These are phyloP conservation scores for Eucalyptus pauciflora DNA, from an alignment of 345 rosid species.

Conservation along the genomic window DNA sequence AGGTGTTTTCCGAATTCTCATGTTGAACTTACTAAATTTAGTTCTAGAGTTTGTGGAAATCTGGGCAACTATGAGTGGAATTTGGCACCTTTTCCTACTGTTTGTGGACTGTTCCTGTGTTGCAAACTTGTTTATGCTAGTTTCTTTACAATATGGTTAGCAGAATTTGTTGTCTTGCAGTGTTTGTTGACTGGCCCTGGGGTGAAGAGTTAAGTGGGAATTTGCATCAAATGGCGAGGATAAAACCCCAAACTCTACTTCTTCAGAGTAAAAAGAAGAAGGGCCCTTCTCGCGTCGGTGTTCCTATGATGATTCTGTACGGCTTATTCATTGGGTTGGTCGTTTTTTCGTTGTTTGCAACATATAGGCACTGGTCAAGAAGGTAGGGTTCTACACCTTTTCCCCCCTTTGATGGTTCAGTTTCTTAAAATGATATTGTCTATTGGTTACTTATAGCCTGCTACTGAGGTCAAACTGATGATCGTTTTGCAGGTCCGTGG, in stretches of 20 bases:
- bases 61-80: not conserved
- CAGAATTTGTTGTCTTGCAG: not conserved
- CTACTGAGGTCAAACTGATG: not conserved
- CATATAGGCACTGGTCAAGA: conserved; percentile 54
- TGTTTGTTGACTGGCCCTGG: not conserved
- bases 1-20: not conserved
- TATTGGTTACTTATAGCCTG: not conserved
- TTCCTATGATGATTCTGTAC: conserved; percentile 38
- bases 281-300: conserved; percentile 48
- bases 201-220: not conserved
- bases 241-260: conserved; percentile 72
- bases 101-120: not conserved
- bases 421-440: not conserved
- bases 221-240: conserved; percentile 51
- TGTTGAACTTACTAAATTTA: not conserved
- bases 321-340: conserved; percentile 33
- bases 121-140: not conserved
- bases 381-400: conserved; percentile 23
- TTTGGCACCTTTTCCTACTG: not conserved
- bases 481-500: not conserved
- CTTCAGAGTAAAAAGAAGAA: conserved; percentile 83
- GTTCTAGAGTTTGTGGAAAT: not conserved
- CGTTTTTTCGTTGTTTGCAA: conserved; percentile 30
- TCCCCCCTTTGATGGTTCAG: not conserved
- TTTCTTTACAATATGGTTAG: not conserved